Conservation (phyloP, 345 rosid species). For the Syzygium aromaticum region DNA sequence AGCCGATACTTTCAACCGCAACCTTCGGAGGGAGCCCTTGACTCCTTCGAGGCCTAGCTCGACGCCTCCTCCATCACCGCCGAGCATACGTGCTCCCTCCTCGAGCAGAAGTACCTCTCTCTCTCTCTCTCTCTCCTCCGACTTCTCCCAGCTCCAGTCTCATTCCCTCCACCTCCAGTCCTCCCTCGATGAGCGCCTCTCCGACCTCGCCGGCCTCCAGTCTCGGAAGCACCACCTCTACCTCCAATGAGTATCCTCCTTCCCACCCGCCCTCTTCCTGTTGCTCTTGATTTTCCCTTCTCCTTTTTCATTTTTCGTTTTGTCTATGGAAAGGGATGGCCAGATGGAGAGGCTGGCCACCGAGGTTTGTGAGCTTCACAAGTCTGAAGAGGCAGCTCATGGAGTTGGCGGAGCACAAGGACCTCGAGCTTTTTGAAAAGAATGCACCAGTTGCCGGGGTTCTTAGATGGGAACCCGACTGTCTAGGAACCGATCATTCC, state of each 20-base stretch:
- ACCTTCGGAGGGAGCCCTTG: constrained; percentile 44
- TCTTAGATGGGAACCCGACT: too few relatives aligned
- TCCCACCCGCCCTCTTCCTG: too few relatives aligned
- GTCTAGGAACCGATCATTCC: too few relatives aligned
- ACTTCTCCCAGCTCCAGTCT: constrained; percentile 55
- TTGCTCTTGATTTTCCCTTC: not conserved
- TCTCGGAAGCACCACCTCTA: constrained; percentile 79
- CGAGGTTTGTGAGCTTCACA: constrained; percentile 64
- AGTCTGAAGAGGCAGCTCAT: constrained; percentile 79
- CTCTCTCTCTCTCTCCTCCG: constrained; percentile 26
- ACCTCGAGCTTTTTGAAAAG: constrained; percentile 71
- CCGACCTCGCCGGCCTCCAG: constrained; percentile 65
- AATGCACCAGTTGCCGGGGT: constrained; percentile 9
- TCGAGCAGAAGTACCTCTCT: constrained; percentile 91
- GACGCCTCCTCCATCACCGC: constrained; percentile 88
- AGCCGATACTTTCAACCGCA: constrained; percentile 69
- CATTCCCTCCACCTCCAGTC: constrained; percentile 57
- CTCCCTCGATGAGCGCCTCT: constrained; percentile 47
- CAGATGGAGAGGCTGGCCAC: constrained; percentile 61
- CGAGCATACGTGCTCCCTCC: constrained; percentile 94
- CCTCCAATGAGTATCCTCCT: constrained; percentile 42
- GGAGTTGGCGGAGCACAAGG: constrained; percentile 77
- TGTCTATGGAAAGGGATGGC: constrained; percentile 66
- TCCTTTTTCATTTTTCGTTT: not conserved
- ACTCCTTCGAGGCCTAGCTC: constrained; percentile 64